Conservation (phyloP, 345 rosid genomes). For the Combretum micranthum region DNA sequence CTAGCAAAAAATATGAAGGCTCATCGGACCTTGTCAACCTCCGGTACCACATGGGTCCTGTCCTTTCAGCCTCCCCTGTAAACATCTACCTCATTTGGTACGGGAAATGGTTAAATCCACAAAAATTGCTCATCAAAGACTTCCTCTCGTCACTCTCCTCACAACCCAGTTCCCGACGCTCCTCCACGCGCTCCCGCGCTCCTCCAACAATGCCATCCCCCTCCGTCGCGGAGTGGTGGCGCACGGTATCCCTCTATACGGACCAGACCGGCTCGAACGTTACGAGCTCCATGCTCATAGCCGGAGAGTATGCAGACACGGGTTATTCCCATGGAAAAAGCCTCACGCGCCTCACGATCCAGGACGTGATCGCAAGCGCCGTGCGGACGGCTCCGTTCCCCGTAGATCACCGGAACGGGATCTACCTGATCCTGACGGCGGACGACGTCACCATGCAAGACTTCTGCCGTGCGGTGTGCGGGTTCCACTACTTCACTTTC, state of each 20-base stretch:
- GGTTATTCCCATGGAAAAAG: conserved; percentile 52
- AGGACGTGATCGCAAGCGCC: conserved; percentile 64
- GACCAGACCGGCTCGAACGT: conserved; percentile 96
- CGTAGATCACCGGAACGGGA: conserved; percentile 79
- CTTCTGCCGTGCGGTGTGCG: conserved; percentile 92
- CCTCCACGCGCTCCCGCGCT: conserved; percentile 2
- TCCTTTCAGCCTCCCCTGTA: conserved; percentile 76
- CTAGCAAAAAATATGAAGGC: conserved; percentile 60
- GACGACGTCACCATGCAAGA: conserved; percentile 78
- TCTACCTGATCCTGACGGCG: conserved; percentile 71
- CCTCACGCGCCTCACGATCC: conserved; percentile 76
- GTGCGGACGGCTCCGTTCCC: conserved; percentile 65
- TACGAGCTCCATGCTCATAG: conserved; percentile 54
- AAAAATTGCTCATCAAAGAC: conserved; percentile 64
- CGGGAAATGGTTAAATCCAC: conserved; percentile 62
- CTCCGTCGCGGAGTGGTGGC: conserved; percentile 90
- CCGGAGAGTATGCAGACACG: conserved; percentile 58
- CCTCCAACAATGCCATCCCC: conserved; percentile 17
- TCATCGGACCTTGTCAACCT: conserved; percentile 77
- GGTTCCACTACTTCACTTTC: conserved; percentile 94
- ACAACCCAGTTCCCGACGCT: conserved; percentile 13
- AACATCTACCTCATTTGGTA: conserved; percentile 91
- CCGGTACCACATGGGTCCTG: conserved; percentile 99
- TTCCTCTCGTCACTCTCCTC: conserved; percentile 76
- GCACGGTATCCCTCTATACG: conserved; percentile 74